Percentiles rank a stretch among this genome's conserved stretches.
Conservation (phyloP, 78 protist species). For the Dictyostelium capitatum region DNA sequence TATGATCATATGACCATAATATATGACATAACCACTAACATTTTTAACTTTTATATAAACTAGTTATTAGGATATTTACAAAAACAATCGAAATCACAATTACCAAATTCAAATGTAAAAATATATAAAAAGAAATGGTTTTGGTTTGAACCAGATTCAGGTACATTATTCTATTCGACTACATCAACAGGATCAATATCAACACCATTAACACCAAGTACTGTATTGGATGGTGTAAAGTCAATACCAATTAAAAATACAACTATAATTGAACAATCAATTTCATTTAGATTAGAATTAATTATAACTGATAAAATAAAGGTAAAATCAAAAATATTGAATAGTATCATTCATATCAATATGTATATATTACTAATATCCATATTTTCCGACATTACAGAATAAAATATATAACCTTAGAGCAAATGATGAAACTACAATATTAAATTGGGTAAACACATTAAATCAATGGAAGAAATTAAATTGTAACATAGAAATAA, state of each 20-base stretch:
- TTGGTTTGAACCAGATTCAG: constrained; percentile 56
- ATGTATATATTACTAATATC: neutral
- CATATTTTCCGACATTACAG: too few species aligned
- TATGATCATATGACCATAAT: too few species aligned
- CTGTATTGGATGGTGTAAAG: constrained; percentile 22
- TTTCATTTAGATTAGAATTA: constrained; percentile 48
- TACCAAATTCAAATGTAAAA: constrained; percentile 36
- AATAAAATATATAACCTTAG: constrained; percentile 22
- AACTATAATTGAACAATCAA: constrained; percentile 56
- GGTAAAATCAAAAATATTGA: neutral
- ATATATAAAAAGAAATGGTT: constrained; percentile 77
- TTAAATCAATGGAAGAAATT: constrained; percentile 51
- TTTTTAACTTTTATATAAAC: too few species aligned
- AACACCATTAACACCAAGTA: constrained; percentile 4
- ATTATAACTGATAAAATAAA: neutral
- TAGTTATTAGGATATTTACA: constrained; percentile 68
- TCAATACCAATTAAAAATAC: neutral
- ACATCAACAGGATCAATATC: neutral
- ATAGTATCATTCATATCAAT: neutral
- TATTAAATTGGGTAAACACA: constrained; percentile 56
- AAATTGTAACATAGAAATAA: neutral
- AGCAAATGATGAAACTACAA: constrained; percentile 53
- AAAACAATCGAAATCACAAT: constrained; percentile 54
- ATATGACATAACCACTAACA: too few species aligned
- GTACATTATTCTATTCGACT: constrained; percentile 20